phyloP scores from a whole-genome alignment of 2,329 filamentous ascomycete genomes.

The Aspergillus tamarii region DNA sequence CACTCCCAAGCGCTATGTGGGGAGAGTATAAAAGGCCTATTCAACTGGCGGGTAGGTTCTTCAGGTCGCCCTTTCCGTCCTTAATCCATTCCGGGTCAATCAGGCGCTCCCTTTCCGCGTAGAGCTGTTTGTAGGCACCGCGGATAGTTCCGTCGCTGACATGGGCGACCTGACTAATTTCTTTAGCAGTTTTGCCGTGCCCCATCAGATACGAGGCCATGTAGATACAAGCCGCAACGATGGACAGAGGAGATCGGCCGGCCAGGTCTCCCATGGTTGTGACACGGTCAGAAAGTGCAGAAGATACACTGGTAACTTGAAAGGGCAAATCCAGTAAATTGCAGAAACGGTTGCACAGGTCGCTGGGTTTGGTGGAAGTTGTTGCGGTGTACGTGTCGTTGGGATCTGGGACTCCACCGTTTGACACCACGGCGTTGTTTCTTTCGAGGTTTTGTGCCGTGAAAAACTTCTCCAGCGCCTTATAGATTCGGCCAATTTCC shows the following conservation, averaged over 20 bases:
- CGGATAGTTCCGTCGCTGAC: slow-evolving; percentile 98
- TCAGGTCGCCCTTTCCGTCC: slow-evolving; percentile 70
- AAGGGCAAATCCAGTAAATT: slow-evolving; percentile 77
- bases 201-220: slow-evolving; percentile 89
- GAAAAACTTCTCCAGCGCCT: slow-evolving; percentile 86
- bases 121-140: slow-evolving; percentile 89
- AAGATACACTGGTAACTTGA: slow-evolving; percentile 77
- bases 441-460: slow-evolving; percentile 69
- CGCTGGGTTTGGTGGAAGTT: slow-evolving; percentile 75
- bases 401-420: slow-evolving; percentile 54
- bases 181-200: slow-evolving; percentile 76
- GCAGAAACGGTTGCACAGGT: slow-evolving; percentile 88
- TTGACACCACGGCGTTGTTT: slow-evolving; percentile 51
- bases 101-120: slow-evolving; percentile 71
- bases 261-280: slow-evolving; percentile 78
- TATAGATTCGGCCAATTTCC: slow-evolving; percentile 95
- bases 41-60: slow-evolving; percentile 65
- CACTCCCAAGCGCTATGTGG: not conserved
- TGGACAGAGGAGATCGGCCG: slow-evolving; percentile 89
- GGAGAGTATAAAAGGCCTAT: not conserved
- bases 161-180: slow-evolving; percentile 80
- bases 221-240: slow-evolving; percentile 94
- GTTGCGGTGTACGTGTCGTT: slow-evolving; percentile 71
- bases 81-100: slow-evolving; percentile 76
- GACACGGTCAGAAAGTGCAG: slow-evolving; percentile 76